Percentiles rank a stretch among this genome's conserved stretches.
Conservation (phyloP, 768 basidiomycete species). For the Xerocomus potaroensis region DNA sequence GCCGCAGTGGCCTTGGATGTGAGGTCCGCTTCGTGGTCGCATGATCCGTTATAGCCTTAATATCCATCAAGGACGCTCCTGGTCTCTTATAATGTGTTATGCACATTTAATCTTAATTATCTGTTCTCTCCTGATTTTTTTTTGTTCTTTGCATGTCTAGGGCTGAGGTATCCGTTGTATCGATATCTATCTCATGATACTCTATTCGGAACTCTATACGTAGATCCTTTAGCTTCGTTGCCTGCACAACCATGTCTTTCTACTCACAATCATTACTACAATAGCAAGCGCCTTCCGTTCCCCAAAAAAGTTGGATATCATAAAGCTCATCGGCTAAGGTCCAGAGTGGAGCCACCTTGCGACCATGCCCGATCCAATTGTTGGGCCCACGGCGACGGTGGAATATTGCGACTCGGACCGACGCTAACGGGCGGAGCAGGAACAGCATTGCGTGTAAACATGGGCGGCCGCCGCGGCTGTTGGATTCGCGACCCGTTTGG, state of each 20-base stretch:
- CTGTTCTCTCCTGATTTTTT: not conserved
- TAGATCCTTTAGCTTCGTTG: not conserved
- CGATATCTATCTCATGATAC: slow-evolving; percentile 26
- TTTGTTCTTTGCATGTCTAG: slow-evolving; percentile 5
- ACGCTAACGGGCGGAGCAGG: slow-evolving; percentile 34
- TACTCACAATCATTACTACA: no score
- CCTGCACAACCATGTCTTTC: no score
- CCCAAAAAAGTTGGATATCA: no score
- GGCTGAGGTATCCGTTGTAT: slow-evolving; percentile 20
- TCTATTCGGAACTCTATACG: slow-evolving; percentile 5
- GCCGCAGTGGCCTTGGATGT: slow-evolving; percentile 46
- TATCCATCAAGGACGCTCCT: no score
- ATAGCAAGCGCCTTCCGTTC: no score
- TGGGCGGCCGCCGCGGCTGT: slow-evolving; percentile 52
- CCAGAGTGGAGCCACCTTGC: slow-evolving; percentile 35
- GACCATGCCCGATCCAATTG: slow-evolving; percentile 46
- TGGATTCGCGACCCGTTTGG: slow-evolving; percentile 51
- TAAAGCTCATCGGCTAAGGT: slow-evolving; percentile 34
- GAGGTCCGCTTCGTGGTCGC: slow-evolving; percentile 36
- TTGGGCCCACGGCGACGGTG: slow-evolving; percentile 38
- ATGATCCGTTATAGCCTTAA: slow-evolving; percentile 9
- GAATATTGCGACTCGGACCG: slow-evolving; percentile 36
- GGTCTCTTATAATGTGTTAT: slow-evolving; percentile 29
- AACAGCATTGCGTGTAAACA: slow-evolving; percentile 41
- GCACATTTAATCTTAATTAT: slow-evolving; percentile 32